phyloP scores from a whole-genome alignment of 2,329 filamentous ascomycete genomes.

The Ophiostoma montium region DNA sequence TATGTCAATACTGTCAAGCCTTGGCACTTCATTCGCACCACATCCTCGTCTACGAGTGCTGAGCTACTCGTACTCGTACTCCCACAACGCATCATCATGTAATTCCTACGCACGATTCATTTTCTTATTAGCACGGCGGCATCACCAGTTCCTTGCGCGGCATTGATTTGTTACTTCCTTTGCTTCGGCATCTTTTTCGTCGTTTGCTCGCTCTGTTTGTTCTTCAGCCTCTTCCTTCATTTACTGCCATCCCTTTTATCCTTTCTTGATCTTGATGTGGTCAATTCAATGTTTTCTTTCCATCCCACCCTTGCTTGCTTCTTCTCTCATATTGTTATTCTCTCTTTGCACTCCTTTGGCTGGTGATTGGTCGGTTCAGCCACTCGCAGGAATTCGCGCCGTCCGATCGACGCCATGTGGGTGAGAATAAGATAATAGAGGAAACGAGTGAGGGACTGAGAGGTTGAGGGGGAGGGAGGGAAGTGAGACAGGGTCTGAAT shows the following conservation, averaged over 20 bases:
- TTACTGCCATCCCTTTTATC: neutral
- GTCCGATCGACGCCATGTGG: slow-evolving; percentile 9
- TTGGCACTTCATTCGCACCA: too few relatives aligned
- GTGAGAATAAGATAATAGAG: neutral
- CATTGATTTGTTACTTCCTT: neutral
- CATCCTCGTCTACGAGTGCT: too few relatives aligned
- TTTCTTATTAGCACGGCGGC: too few relatives aligned
- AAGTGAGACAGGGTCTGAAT: neutral
- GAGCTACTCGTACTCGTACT: too few relatives aligned
- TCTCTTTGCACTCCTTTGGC: neutral
- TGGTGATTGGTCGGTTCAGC: slow-evolving; percentile 5
- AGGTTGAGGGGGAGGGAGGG: neutral
- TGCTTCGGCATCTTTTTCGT: neutral
- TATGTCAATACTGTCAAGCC: too few relatives aligned
- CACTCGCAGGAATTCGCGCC: slow-evolving; percentile 7
- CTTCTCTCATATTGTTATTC: neutral
- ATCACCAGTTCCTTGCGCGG: too few relatives aligned
- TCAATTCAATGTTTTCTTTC: neutral
- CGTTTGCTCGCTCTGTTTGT: neutral
- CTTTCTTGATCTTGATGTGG: neutral
- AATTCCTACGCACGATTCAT: too few relatives aligned
- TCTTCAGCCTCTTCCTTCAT: neutral
- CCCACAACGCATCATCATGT: too few relatives aligned
- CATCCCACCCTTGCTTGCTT: neutral
- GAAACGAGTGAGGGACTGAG: neutral